These are phyloP conservation scores for Orbilia oligospora DNA, from an alignment of 2,329 filamentous ascomycete genomes.

Conservation along the genomic window DNA sequence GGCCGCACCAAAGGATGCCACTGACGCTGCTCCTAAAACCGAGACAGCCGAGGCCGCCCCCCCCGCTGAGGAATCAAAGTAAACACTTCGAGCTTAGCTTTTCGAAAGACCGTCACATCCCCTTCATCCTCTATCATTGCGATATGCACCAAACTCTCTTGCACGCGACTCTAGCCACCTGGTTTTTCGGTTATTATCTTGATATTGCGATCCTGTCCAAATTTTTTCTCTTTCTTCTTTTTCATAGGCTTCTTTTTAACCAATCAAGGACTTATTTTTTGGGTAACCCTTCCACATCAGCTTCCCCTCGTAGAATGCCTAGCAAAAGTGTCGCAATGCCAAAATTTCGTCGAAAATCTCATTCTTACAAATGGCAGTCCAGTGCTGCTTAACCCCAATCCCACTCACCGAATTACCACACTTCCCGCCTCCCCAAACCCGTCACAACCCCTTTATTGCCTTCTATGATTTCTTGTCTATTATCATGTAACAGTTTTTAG, in stretches of 20 bases:
- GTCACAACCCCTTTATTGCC: constrained; percentile 33
- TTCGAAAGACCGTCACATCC: not conserved
- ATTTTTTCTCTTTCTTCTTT: constrained; percentile 31
- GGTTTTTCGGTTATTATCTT: constrained; percentile 45
- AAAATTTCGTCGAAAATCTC: constrained; percentile 20
- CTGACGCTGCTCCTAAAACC: constrained; percentile 23
- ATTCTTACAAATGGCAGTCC: constrained; percentile 1
- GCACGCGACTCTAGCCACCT: constrained; percentile 28
- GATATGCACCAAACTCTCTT: constrained; percentile 13
- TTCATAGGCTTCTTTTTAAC: constrained; percentile 54
- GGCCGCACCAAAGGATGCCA: constrained; percentile 22
- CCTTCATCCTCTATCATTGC: not conserved
- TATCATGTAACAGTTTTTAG: constrained; percentile 61
- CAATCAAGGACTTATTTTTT: constrained; percentile 57
- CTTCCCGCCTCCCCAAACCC: not conserved
- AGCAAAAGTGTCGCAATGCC: constrained; percentile 45
- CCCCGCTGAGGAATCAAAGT: constrained; percentile 47
- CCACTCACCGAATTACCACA: not conserved
- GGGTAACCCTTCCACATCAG: constrained; percentile 14
- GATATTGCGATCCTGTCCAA: constrained; percentile 57
- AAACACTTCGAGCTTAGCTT: constrained; percentile 22
- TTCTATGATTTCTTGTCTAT: constrained; percentile 48
- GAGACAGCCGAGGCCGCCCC: constrained; percentile 42
- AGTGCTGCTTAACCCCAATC: constrained; percentile 1
- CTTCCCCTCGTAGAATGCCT: constrained; percentile 43